phyloP scores from a whole-genome alignment of 495 filamentous ascomycete species.

The Hypoxylon intermedium region DNA sequence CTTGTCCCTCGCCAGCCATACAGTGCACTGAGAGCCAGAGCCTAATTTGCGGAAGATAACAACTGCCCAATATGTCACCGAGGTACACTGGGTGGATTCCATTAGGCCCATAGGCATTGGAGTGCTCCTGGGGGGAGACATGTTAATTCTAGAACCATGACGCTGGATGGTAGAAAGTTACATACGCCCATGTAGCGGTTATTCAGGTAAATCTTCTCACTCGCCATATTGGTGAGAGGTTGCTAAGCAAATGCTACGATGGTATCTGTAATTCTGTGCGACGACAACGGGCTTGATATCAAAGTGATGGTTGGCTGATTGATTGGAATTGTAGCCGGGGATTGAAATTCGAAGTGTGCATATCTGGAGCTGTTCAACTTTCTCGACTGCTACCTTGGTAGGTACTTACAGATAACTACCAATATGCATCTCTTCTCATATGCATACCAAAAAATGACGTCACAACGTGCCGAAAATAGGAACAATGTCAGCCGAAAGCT shows the following conservation, averaged over 20 bases:
- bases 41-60: slow-evolving; percentile 47
- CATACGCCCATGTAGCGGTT: not conserved
- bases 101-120: slow-evolving; percentile 17
- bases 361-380: too few relatives aligned
- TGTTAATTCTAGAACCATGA: not conserved
- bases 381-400: too few relatives aligned
- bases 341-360: not conserved
- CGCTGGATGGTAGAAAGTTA: not conserved
- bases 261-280: not conserved
- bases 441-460: too few relatives aligned
- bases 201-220: not conserved
- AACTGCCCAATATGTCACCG: slow-evolving; percentile 35
- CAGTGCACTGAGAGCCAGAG: slow-evolving; percentile 33
- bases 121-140: not conserved
- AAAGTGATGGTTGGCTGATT: not conserved
- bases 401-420: too few relatives aligned
- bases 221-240: not conserved
- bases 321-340: not conserved
- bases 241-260: not conserved
- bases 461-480: too few relatives aligned
- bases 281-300: too few relatives aligned
- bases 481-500: too few relatives aligned
- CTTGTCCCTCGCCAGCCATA: slow-evolving; percentile 36
- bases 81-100: slow-evolving; percentile 43
- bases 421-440: too few relatives aligned